A percentile compares a stretch with the other conserved stretches of the same genome.
Evolutionary conservation across 306 rosid species (phyloP).

Genomic region (Ormosia emarginata): DNA sequence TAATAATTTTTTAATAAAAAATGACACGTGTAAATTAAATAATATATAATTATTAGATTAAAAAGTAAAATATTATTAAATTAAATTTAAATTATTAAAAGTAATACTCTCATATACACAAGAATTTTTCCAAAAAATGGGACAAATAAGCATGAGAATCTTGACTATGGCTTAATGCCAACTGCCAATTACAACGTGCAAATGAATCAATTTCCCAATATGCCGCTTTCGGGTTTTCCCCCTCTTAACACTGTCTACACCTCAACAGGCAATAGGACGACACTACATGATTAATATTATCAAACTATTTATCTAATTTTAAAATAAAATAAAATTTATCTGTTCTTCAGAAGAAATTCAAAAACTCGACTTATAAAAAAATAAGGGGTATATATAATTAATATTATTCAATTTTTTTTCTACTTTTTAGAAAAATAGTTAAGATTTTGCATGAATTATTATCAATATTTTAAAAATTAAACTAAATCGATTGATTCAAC

Average conservation of each 20-base stretch:
- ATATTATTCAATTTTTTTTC: no score
- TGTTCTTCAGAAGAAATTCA: not conserved
- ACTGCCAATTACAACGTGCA: conserved; percentile 16
- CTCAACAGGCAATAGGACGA: not conserved
- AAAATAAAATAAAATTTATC: not conserved
- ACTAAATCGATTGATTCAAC: no score
- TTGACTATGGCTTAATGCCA: conserved; percentile 31
- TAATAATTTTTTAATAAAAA: no score
- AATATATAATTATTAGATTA: no score
- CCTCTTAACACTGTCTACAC: not conserved
- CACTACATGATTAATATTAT: not conserved
- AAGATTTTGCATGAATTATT: no score
- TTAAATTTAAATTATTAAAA: no score
- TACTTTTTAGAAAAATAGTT: no score
- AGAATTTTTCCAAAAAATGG: not conserved
- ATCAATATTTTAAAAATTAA: no score
- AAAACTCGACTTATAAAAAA: not conserved
- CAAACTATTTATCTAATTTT: no score
- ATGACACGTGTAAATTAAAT: no score
- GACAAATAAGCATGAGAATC: conserved; percentile 45
- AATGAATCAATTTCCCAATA: conserved; percentile 3
- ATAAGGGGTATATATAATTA: not conserved
- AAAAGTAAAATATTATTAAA: no score
- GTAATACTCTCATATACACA: no score
- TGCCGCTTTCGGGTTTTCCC: not conserved